phyloP scores from a whole-genome alignment of 371 early-diverging fungal species.

The Fennellomyces sp. region DNA sequence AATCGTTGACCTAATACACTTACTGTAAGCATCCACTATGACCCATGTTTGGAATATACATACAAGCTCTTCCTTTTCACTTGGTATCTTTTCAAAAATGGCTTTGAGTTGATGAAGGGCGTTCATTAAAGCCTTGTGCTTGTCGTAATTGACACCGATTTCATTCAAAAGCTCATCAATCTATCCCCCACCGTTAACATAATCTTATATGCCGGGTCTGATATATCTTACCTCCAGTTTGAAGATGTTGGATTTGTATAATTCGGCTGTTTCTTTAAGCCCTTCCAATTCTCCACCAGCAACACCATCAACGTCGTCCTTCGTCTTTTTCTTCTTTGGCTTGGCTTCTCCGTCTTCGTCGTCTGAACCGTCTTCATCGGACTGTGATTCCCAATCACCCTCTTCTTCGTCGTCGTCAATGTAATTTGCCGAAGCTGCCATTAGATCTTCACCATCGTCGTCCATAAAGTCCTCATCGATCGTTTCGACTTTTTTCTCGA shows the following conservation, averaged over 20 bases:
- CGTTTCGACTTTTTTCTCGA: not conserved
- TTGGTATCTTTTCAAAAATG: constrained; percentile 55
- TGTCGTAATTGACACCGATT: constrained; percentile 65
- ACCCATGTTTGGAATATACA: constrained; percentile 13
- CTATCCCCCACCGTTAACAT: constrained; percentile 24
- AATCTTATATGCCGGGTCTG: not conserved
- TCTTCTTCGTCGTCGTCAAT: constrained; percentile 32
- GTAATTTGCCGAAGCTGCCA: constrained; percentile 21
- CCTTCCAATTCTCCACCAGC: constrained; percentile 89
- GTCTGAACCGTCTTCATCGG: constrained; percentile 50
- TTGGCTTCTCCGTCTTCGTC: constrained; percentile 37
- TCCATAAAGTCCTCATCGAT: constrained; percentile 14
- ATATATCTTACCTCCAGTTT: constrained; percentile 69
- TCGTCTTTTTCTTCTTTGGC: constrained; percentile 35
- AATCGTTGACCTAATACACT: not conserved
- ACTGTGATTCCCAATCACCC: constrained; percentile 46
- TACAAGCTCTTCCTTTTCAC: constrained; percentile 54
- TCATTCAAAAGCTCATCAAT: constrained; percentile 87
- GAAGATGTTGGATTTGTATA: constrained; percentile 92
- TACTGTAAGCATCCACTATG: not conserved
- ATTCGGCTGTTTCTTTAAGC: constrained; percentile 78
- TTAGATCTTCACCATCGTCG: constrained; percentile 31
- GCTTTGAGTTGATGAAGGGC: constrained; percentile 71
- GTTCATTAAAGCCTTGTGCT: constrained; percentile 71
- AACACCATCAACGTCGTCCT: constrained; percentile 38